Evolutionary conservation across 768 basidiomycete genomes (phyloP).

Genomic region (Tubosaeta brunneosetosa): DNA sequence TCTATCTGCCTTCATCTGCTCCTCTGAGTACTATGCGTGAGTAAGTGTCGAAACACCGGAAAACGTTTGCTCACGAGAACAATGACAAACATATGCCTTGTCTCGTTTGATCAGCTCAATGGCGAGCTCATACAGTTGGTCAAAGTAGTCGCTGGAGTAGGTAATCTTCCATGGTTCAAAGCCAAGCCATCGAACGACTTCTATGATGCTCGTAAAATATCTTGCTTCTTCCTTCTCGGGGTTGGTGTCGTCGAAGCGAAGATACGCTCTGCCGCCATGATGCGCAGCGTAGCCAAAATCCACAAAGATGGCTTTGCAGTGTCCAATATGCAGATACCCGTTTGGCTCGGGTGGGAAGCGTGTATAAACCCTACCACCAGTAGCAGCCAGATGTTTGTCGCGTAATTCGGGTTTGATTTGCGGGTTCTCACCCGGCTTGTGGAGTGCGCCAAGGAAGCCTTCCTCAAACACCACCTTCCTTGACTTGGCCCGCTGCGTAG

Average conservation of each 20-base stretch:
- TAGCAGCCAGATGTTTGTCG: slow-evolving; percentile 74
- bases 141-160: slow-evolving; percentile 97
- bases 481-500: slow-evolving; percentile 33
- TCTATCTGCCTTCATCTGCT: slow-evolving; percentile 85
- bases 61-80: slow-evolving; percentile 65
- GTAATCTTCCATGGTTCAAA: slow-evolving; percentile 99
- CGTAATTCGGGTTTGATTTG: slow-evolving; percentile 77
- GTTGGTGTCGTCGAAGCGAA: slow-evolving; percentile 98
- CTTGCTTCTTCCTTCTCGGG: slow-evolving; percentile 95
- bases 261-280: slow-evolving; percentile 86
- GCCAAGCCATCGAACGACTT: slow-evolving; percentile 94
- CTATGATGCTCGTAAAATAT: slow-evolving; percentile 96
- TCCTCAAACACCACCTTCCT: slow-evolving; percentile 81
- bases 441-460: slow-evolving; percentile 88
- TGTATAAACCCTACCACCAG: slow-evolving; percentile 82
- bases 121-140: slow-evolving; percentile 79
- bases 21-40: slow-evolving; percentile 48
- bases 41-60: background rate
- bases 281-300: slow-evolving; percentile 98
- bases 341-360: slow-evolving; percentile 99
- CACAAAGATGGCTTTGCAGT: slow-evolving; percentile 97
- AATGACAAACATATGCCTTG: slow-evolving; percentile 94
- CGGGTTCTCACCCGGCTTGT: slow-evolving; percentile 91
- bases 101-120: slow-evolving; percentile 84
- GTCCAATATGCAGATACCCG: slow-evolving; percentile 92